Evolutionary conservation across 2,329 filamentous ascomycete species (phyloP).

Genomic region (Chrysoporthe cubensis): DNA sequence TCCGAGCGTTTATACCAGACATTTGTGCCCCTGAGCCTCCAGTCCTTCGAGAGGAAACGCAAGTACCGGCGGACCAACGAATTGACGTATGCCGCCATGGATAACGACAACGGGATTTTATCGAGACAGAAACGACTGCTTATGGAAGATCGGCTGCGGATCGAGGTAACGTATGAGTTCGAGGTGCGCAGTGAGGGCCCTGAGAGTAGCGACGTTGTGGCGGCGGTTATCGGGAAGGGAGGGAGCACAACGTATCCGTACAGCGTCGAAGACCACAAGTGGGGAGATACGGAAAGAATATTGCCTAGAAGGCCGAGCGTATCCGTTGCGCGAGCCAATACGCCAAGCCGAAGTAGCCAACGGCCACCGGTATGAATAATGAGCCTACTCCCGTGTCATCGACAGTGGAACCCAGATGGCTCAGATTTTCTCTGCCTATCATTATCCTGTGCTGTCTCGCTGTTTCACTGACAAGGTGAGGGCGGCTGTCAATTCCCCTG

Average conservation of each 20-base stretch:
- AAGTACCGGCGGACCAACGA: slow-evolving; percentile 13
- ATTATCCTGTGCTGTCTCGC: background rate
- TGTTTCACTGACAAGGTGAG: background rate
- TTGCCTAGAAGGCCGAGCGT: slow-evolving; percentile 14
- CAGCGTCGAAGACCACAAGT: background rate
- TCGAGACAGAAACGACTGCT: slow-evolving; percentile 26
- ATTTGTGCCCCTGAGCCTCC: slow-evolving; percentile 15
- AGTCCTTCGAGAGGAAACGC: background rate
- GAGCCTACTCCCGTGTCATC: background rate
- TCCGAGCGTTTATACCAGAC: slow-evolving; percentile 19
- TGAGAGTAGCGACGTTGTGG: background rate
- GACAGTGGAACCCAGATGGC: background rate
- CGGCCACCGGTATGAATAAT: background rate
- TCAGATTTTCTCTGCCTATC: background rate
- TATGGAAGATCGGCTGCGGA: slow-evolving; percentile 26
- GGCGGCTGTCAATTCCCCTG: background rate
- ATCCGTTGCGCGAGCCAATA: background rate
- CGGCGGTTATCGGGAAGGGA: background rate
- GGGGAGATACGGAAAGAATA: slow-evolving; percentile 19
- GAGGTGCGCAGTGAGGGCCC: slow-evolving; percentile 25
- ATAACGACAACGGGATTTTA: slow-evolving; percentile 23
- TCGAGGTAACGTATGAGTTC: slow-evolving; percentile 28
- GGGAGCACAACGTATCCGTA: slow-evolving; percentile 2
- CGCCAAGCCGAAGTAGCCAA: background rate
- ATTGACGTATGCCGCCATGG: slow-evolving; percentile 23